Conservation (phyloP, 208 protist species). For the Tritrichomonas foetus region DNA sequence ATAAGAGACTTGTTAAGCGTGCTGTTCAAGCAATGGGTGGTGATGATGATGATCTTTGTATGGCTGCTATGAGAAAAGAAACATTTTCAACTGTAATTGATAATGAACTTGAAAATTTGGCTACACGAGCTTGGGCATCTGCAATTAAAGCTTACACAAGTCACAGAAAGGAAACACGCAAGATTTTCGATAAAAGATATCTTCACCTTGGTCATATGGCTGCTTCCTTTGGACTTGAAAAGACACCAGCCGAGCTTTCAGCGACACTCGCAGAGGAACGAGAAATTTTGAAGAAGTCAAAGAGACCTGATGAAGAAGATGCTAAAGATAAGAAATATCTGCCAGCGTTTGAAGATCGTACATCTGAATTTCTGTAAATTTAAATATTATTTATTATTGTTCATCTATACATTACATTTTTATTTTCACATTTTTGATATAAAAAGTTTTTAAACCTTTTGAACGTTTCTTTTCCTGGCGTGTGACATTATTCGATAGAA, state of each 20-base stretch:
- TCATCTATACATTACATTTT: too few species aligned
- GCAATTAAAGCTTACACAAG: background rate
- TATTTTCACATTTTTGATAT: too few species aligned
- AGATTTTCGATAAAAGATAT: background rate
- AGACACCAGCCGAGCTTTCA: background rate
- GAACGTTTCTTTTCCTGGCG: too few species aligned
- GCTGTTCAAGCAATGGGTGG: background rate
- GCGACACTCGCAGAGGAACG: background rate
- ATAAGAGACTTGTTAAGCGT: background rate
- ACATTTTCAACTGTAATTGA: background rate
- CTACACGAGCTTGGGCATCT: background rate
- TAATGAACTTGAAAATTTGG: background rate
- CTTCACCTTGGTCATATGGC: constrained; percentile 4
- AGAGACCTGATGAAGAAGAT: background rate
- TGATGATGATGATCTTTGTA: background rate
- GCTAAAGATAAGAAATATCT: background rate
- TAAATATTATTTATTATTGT: too few species aligned
- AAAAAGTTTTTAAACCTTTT: too few species aligned
- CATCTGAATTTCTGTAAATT: constrained; percentile 33
- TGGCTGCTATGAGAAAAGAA: background rate
- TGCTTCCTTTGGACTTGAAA: background rate
- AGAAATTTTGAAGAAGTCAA: background rate
- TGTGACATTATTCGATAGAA: too few species aligned
- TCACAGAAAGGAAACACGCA: background rate
- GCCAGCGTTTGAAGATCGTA: background rate